A percentile compares a stretch with the other conserved stretches of the same genome.
Conservation (phyloP, 306 rosid species). For the Cicer cuneatum region DNA sequence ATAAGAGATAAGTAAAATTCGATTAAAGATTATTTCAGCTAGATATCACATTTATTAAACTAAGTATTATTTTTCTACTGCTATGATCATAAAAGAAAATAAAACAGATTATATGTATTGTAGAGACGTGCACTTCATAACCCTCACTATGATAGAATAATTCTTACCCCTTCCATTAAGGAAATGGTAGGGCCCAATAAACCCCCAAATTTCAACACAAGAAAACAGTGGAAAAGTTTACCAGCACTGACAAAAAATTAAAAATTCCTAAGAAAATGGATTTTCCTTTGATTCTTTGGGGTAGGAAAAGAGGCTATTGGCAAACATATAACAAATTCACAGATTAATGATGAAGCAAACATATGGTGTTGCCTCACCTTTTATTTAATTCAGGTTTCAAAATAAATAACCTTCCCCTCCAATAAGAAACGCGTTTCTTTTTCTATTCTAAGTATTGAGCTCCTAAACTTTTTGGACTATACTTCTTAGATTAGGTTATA, state of each 20-base stretch:
- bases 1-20: no score
- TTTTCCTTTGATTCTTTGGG: conserved; percentile 39
- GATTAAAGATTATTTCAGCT: no score
- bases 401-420: conserved; percentile 32
- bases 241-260: conserved; percentile 23
- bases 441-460: conserved; percentile 30
- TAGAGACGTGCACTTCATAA: conserved; percentile 37
- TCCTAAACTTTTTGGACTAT: conserved; percentile 25
- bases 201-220: conserved; percentile 46
- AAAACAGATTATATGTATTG: not conserved
- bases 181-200: conserved; percentile 52
- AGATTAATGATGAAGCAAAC: conserved; percentile 47
- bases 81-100: conserved; percentile 34
- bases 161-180: conserved; percentile 51
- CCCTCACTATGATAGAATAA: conserved; percentile 43
- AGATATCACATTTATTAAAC: no score
- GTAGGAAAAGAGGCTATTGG: conserved; percentile 43
- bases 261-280: conserved; percentile 15
- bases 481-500: not conserved
- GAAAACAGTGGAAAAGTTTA: conserved; percentile 41
- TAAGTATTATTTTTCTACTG: conserved; percentile 30
- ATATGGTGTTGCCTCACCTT: conserved; percentile 50
- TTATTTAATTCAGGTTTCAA: conserved; percentile 45
- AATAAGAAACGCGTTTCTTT: conserved; percentile 1
- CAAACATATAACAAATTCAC: conserved; percentile 42